Evolutionary conservation across 164 flowering plant species (phyloP).

Genomic region (Tinospora cordifolia): DNA sequence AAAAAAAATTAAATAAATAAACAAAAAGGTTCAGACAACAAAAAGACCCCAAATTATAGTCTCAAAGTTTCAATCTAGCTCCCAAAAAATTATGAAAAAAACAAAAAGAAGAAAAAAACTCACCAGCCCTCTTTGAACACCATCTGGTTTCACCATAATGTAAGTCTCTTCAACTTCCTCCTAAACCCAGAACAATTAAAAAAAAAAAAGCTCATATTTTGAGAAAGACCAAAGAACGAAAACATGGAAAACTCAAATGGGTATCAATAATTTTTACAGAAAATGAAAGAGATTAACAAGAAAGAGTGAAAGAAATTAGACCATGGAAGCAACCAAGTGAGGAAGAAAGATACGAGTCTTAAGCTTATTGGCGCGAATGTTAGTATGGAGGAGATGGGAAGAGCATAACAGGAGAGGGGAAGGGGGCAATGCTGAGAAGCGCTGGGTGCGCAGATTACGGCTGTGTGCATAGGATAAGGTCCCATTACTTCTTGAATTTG

Average conservation of each 20-base stretch:
- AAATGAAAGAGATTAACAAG: background rate
- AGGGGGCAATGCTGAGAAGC: conserved; percentile 44
- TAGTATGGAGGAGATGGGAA: conserved; percentile 20
- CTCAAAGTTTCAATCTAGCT: background rate
- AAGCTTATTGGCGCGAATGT: conserved; percentile 17
- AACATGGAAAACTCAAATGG: background rate
- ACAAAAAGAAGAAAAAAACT: conserved; percentile 18
- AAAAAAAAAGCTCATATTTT: background rate
- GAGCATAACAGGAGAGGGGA: conserved; percentile 33
- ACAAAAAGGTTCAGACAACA: conserved; percentile 9
- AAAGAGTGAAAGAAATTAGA: conserved; percentile 15
- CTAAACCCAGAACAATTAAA: conserved; percentile 29
- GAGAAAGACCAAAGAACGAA: background rate
- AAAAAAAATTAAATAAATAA: no score
- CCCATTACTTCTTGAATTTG: conserved; percentile 11
- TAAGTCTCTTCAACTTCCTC: conserved; percentile 76
- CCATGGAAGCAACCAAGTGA: conserved; percentile 77
- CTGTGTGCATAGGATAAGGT: conserved; percentile 15
- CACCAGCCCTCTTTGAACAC: conserved; percentile 94
- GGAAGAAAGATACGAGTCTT: conserved; percentile 69
- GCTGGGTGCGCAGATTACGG: no score
- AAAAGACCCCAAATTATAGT: background rate
- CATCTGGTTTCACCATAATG: conserved; percentile 96
- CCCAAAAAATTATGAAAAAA: background rate
- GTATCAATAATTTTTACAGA: background rate